Conservation (phyloP, 805 yeast species). For the Candida taoyuanica region DNA sequence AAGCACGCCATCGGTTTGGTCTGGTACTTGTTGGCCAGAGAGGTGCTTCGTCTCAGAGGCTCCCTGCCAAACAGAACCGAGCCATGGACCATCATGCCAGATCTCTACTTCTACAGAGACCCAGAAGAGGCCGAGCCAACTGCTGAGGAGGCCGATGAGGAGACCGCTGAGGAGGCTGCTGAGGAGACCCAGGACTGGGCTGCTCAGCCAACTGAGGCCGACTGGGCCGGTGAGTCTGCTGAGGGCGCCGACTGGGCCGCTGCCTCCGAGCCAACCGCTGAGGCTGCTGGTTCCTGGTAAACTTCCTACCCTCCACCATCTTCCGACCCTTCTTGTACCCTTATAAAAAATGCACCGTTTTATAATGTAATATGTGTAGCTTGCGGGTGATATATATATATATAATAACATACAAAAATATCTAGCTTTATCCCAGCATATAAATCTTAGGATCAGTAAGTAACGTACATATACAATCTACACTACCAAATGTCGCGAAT, state of each 20-base stretch:
- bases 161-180: conserved; percentile 52
- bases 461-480: neutral
- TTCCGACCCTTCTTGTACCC: conserved; percentile 7
- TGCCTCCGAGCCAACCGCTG: conserved; percentile 30
- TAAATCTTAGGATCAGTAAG: neutral
- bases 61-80: conserved; percentile 92
- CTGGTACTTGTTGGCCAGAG: conserved; percentile 99
- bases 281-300: conserved; percentile 28
- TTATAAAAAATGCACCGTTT: conserved; percentile 14
- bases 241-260: conserved; percentile 65
- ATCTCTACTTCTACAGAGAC: conserved; percentile 99
- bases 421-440: neutral
- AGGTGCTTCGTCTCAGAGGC: conserved; percentile 98
- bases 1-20: conserved; percentile 99
- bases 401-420: neutral
- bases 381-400: too few relatives aligned
- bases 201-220: conserved; percentile 61
- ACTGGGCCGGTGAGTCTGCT: conserved; percentile 69
- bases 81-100: conserved; percentile 99
- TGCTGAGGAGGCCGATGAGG: conserved; percentile 54
- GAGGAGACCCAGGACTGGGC: conserved; percentile 62
- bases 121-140: conserved; percentile 96
- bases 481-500: neutral
- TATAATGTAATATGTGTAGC: conserved; percentile 1
- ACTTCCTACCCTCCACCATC: conserved; percentile 12